Base-by-base conservation (phyloP, 345 rosid genomes). In the Populus simonii region DNA sequence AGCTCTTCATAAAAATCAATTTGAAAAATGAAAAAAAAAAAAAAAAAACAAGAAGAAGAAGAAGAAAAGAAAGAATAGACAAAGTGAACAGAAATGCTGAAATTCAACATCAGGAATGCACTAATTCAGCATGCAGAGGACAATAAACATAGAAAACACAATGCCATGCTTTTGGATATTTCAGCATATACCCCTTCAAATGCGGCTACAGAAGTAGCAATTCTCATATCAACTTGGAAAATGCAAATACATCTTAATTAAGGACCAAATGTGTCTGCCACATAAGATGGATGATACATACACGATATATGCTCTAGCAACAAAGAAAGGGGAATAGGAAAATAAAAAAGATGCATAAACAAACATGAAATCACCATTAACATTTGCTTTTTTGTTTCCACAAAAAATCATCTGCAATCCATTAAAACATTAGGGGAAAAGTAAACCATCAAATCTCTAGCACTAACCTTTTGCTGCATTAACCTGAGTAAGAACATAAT, bases 401-500 rank as follows among this genome's bases (percentile, higher is more conserved):
- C 27, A 33, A 63, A 63, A 63, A 63, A 27, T 1, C 12, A 6
- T 63, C 5, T 12, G 27, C 43, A 7, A 33, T 27, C 20, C 31
- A 41, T 25, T 45, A 43, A 76, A 20, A 20, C 43, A 12, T 38
- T 38, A 53, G 7, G 9, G 33, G 23, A 36, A 74, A 49, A 66
- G 25, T 4, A 78, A 66, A 47, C 11, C 13, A 45, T 36, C 16
- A 75, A 66, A 8, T 23, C 6, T 35, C 71, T 31, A 61, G 55
- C 17, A 78, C 86, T 70, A 29, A 92, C 99, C 96, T 91, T 91
- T 96, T 15, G 99, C 98, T 74, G 96, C 89, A 79, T 75, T 86
- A 61, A 93, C 98, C 88, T 93, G 98, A 59, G 84, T 84, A 80
- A 93, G 93, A 83, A 96, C 61, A 81, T 96, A 93, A 82, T 85